Percentiles rank a stretch among this genome's conserved stretches.
Evolutionary conservation across 306 rosid genomes (phyloP).

Genomic region (Casuarina cunninghamiana): DNA sequence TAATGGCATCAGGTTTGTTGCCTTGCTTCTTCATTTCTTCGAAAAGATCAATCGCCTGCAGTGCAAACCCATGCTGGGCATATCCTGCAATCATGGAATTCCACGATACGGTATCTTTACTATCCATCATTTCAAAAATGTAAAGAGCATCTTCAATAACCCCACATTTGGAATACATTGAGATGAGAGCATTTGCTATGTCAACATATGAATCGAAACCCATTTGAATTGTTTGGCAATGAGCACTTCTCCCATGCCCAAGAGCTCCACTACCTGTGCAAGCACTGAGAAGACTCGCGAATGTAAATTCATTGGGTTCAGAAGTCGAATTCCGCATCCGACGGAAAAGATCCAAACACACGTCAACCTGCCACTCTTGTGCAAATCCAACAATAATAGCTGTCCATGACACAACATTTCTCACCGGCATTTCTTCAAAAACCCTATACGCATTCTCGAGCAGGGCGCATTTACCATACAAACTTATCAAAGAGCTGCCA

Average conservation of each 20-base stretch:
- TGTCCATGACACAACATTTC: conserved; percentile 83
- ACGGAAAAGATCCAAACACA: conserved; percentile 62
- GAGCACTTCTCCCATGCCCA: conserved; percentile 68
- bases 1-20: conserved; percentile 62
- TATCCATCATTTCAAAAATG: conserved; percentile 48
- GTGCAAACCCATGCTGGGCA: conserved; percentile 72
- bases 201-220: conserved; percentile 60
- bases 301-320: conserved; percentile 71
- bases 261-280: conserved; percentile 85
- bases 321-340: conserved; percentile 44
- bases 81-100: conserved; percentile 85
- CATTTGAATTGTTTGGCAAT: conserved; percentile 57
- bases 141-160: conserved; percentile 52
- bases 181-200: conserved; percentile 63
- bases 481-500: conserved; percentile 72
- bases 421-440: conserved; percentile 77
- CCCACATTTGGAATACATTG: conserved; percentile 88
- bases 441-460: conserved; percentile 42
- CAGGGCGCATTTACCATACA: conserved; percentile 58
- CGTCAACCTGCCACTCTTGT: conserved; percentile 59
- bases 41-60: conserved; percentile 59
- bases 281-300: conserved; percentile 66
- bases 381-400: conserved; percentile 73
- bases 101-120: conserved; percentile 70
- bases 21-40: conserved; percentile 56